Percentiles rank a stretch among this genome's conserved stretches.
Conservation (phyloP, 805 yeast genomes). For the Candida mattraensis region DNA sequence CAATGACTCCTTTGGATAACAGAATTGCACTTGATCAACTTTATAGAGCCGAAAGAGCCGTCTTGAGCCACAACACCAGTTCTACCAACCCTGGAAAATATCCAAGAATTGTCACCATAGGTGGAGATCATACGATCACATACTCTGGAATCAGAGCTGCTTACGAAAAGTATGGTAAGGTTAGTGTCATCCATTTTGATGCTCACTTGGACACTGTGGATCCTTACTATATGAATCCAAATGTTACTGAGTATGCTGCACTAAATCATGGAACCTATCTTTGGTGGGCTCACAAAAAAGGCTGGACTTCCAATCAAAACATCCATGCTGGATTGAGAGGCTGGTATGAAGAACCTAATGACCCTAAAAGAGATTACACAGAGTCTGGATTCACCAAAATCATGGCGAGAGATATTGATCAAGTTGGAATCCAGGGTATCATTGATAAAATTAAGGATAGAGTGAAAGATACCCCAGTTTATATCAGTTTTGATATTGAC, state of each 20-base stretch:
- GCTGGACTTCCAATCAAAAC: slow-evolving; percentile 46
- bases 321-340: slow-evolving; percentile 65
- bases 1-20: slow-evolving; percentile 57
- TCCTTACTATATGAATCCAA: slow-evolving; percentile 58
- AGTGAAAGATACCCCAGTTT: slow-evolving; percentile 41
- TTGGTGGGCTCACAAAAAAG: slow-evolving; percentile 65
- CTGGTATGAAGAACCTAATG: slow-evolving; percentile 44
- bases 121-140: slow-evolving; percentile 62
- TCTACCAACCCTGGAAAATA: slow-evolving; percentile 18
- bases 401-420: slow-evolving; percentile 46
- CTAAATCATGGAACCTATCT: slow-evolving; percentile 64
- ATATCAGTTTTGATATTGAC: slow-evolving; percentile 51
- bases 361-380: slow-evolving; percentile 40
- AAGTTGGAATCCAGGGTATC: slow-evolving; percentile 38
- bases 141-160: slow-evolving; percentile 52
- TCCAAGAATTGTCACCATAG: slow-evolving; percentile 51
- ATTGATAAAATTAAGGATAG: slow-evolving; percentile 33
- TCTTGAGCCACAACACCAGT: slow-evolving; percentile 36
- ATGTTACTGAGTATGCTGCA: slow-evolving; percentile 52
- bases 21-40: slow-evolving; percentile 53
- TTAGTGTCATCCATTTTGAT: slow-evolving; percentile 63
- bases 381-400: slow-evolving; percentile 33
- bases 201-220: slow-evolving; percentile 74
- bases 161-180: slow-evolving; percentile 45
- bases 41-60: slow-evolving; percentile 48